These are phyloP conservation scores for Phytophthora nicotianae DNA, from an alignment of 352 stramenopile species.

Conservation along the genomic window DNA sequence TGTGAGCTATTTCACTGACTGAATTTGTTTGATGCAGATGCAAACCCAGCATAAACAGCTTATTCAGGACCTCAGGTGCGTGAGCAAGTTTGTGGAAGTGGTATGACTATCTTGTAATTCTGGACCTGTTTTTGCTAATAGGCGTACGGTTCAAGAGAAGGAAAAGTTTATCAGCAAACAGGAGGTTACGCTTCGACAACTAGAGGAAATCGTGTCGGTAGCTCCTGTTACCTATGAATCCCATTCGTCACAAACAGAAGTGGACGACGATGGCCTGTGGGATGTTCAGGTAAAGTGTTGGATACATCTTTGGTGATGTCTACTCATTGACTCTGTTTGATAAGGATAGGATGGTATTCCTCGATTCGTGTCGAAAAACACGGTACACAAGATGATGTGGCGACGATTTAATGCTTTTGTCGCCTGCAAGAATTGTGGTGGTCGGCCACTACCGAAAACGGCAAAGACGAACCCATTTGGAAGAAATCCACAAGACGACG, in stretches of 20 bases:
- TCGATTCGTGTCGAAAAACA: constrained; percentile 58
- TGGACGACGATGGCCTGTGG: constrained; percentile 80
- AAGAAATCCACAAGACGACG: constrained; percentile 10
- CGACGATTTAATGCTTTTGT: constrained; percentile 75
- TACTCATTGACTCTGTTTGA: background rate
- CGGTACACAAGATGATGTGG: constrained; percentile 58
- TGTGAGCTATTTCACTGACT: background rate
- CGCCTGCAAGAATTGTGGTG: constrained; percentile 70
- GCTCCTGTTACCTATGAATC: constrained; percentile 17
- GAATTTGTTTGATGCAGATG: constrained; percentile 23
- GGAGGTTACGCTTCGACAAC: constrained; percentile 45
- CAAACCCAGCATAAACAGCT: constrained; percentile 55
- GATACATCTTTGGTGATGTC: background rate
- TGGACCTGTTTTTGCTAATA: constrained; percentile 9
- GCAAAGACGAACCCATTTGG: constrained; percentile 26
- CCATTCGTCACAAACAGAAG: constrained; percentile 54
- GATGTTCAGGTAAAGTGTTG: constrained; percentile 47
- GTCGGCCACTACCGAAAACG: constrained; percentile 44
- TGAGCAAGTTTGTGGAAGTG: background rate
- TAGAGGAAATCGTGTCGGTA: constrained; percentile 40
- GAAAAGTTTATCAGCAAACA: constrained; percentile 54
- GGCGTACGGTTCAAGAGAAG: constrained; percentile 53
- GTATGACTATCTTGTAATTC: background rate
- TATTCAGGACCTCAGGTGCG: constrained; percentile 64
- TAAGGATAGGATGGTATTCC: constrained; percentile 75